Evolutionary conservation across 1,284 basidiomycete genomes (phyloP), one percentile per base, ranked within the genome.

Genomic region (Cryptococcus sp.): DNA sequence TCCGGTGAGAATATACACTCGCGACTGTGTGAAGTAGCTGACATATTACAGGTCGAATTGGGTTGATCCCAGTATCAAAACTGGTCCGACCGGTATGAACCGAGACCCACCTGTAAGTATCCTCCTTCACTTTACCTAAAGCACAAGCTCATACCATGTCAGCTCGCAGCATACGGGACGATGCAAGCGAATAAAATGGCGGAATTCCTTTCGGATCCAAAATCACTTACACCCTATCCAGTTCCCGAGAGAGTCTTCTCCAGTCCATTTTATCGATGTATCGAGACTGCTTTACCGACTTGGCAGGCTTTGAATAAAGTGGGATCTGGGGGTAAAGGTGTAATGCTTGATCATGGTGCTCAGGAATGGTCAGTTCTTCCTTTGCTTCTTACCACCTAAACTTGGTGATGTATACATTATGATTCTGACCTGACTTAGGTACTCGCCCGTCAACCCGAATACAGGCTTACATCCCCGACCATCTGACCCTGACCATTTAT

Each of bases 211-310:
- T 66, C 67, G 2, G 38, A 56, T 32, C 60, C 64, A 4, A 34
- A 46, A 6, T 48, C 54, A 6, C 56, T 60, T 32, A 41, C 55
- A 5, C 63, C 64, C 4, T 59, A 68, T 50, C 75, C 74, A 0
- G 60, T 62, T 1, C 76, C 76, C 0, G 68, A 74, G 50, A 56
- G 67, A 38, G 62, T 77, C 33, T 71, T 74, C 56, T 65, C 63
- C 10, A 67, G 64, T 23, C 72, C 76, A 0, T 80, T 80, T 61
- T 81, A 79, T 59, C 76, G 81, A 13, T 81, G 80, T 57, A 66
- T 81, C n/a, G 77, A 81, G 58, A 81, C 80, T 0, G 70, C 77
- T 0, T 53, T 71, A 0, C 79, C 79, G 3, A 72, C 74, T 1
- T 72, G 72, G 0, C 57, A 70, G 13, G 64, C 65, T 3, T 66